Conservation (phyloP, 257 asterid species). For the Misopates orontium region DNA sequence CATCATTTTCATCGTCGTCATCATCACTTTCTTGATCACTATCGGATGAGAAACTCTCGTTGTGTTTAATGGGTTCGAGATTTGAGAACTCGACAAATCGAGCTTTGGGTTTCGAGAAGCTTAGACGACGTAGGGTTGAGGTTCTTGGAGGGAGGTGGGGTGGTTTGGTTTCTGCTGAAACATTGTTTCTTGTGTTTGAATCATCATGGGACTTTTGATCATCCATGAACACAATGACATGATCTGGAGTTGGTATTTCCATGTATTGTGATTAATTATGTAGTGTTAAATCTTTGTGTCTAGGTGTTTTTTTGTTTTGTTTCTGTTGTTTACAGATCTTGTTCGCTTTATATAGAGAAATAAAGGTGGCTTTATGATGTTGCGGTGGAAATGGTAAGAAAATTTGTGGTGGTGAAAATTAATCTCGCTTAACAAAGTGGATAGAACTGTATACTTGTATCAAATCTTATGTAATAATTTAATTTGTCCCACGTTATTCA, state of each 20-base stretch:
- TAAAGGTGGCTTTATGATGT: neutral
- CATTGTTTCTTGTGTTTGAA: constrained; percentile 14
- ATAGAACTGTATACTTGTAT: too few species aligned
- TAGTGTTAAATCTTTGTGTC: neutral
- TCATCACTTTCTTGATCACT: constrained; percentile 23
- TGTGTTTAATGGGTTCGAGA: constrained; percentile 2
- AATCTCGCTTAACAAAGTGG: too few species aligned
- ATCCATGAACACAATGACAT: constrained; percentile 40
- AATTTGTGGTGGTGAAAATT: neutral
- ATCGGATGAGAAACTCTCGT: constrained; percentile 23
- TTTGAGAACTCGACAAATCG: constrained; percentile 46
- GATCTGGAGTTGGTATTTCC: constrained; percentile 40
- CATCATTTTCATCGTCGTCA: constrained; percentile 31
- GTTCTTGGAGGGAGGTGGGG: constrained; percentile 23
- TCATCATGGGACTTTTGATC: constrained; percentile 31
- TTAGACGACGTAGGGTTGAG: constrained; percentile 40
- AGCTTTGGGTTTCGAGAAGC: constrained; percentile 62
- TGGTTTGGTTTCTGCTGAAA: constrained; percentile 24
- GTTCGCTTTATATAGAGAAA: constrained; percentile 19
- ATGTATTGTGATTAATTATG: constrained; percentile 26
- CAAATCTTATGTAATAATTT: too few species aligned
- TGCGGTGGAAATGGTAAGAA: neutral
- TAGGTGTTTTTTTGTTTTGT: constrained; percentile 3
- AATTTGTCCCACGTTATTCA: too few species aligned
- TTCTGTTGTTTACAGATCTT: neutral